These are phyloP conservation scores for Fusarium sp. DNA, from an alignment of 2,329 filamentous ascomycete species.

Conservation along the genomic window DNA sequence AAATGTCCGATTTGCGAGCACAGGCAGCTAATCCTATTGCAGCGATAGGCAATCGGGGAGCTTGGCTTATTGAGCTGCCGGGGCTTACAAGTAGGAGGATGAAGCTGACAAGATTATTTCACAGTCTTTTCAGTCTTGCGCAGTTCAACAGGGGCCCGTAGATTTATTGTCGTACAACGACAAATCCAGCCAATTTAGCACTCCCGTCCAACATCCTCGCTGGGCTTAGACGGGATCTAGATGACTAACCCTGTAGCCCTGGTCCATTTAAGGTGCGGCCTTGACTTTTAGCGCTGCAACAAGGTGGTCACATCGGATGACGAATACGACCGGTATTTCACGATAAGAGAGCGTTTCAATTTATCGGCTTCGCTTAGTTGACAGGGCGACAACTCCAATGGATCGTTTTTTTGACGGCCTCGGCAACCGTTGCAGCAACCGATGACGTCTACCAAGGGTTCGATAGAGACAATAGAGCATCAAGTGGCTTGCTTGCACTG, in stretches of 20 bases:
- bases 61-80: conserved; percentile 12
- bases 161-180: conserved; percentile 17
- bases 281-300: conserved; percentile 26
- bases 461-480: neutral
- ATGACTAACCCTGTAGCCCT: conserved; percentile 27
- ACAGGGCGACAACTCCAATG: neutral
- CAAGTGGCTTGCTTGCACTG: conserved; percentile 10
- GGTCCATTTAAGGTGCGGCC: conserved; percentile 5
- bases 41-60: conserved; percentile 15
- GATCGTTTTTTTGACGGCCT: conserved; percentile 1
- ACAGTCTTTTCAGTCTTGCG: conserved; percentile 7
- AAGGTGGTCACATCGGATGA: conserved; percentile 31
- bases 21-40: conserved; percentile 26
- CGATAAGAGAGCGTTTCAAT: conserved; percentile 21
- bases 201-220: conserved; percentile 9
- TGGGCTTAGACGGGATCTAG: conserved; percentile 36
- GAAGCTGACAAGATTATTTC: conserved; percentile 20
- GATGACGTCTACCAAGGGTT: conserved; percentile 6
- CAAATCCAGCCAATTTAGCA: neutral
- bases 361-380: neutral
- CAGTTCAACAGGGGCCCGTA: neutral
- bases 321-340: conserved; percentile 26
- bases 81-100: conserved; percentile 16
- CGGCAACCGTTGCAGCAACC: neutral
- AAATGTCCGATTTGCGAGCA: conserved; percentile 41